A percentile compares a stretch with the other conserved stretches of the same genome.
These are phyloP conservation scores for Pythium grandisporangium DNA, from an alignment of 352 stramenopile genomes.

Conservation along the genomic window DNA sequence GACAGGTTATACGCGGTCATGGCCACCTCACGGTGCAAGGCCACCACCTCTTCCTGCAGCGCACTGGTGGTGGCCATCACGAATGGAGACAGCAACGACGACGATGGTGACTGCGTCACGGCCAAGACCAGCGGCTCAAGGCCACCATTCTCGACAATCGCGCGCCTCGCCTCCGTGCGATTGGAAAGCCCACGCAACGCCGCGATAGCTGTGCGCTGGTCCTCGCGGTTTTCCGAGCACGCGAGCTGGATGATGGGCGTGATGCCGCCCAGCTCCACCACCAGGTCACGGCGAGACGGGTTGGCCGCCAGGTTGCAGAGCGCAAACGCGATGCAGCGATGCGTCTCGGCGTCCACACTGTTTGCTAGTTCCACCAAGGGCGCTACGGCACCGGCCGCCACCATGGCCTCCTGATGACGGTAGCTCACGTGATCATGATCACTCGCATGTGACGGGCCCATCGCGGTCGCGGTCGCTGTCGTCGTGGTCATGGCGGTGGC, in stretches of 20 bases:
- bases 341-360: constrained; percentile 89
- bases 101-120: too few relatives aligned
- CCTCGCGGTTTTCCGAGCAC: constrained; percentile 78
- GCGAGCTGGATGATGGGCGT: constrained; percentile 93
- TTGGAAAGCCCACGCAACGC: constrained; percentile 88
- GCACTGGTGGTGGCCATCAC: too few relatives aligned
- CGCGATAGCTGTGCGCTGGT: constrained; percentile 89
- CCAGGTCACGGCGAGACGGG: constrained; percentile 65
- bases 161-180: constrained; percentile 68
- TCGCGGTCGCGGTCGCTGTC: too few relatives aligned
- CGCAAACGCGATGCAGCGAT: constrained; percentile 94
- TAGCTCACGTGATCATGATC: too few relatives aligned
- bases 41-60: constrained; percentile 52
- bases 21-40: constrained; percentile 83
- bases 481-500: too few relatives aligned
- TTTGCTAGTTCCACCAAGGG: constrained; percentile 92
- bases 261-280: constrained; percentile 91
- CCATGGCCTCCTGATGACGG: constrained; percentile 70
- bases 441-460: too few relatives aligned
- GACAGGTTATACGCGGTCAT: constrained; percentile 89
- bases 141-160: constrained; percentile 86
- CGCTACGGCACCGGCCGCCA: constrained; percentile 81
- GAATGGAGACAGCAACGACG: too few relatives aligned
- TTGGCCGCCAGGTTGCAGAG: constrained; percentile 94
- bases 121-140: constrained; percentile 86